These are phyloP conservation scores for Erythrophleum fordii DNA, from an alignment of 306 rosid species.

Conservation along the genomic window DNA sequence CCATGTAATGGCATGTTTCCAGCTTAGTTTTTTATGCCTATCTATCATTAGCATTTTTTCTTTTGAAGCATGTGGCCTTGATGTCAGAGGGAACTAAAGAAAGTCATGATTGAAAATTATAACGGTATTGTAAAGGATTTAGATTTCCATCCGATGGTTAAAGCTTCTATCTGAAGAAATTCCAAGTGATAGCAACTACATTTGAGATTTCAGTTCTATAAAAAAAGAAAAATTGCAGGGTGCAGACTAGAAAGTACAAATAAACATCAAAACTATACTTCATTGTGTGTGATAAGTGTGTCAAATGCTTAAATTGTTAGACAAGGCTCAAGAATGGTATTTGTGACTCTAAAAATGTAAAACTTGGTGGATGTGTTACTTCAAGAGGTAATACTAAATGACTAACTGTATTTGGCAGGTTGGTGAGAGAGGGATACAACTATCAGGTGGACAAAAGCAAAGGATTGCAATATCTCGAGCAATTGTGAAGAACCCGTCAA, in stretches of 20 bases:
- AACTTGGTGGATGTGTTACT: neutral
- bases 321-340: neutral
- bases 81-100: neutral
- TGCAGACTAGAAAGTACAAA: neutral
- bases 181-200: neutral
- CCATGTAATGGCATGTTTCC: neutral
- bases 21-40: neutral
- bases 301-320: neutral
- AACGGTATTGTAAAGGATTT: neutral
- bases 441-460: conserved; percentile 96
- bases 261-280: neutral
- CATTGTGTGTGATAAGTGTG: neutral
- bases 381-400: conserved; percentile 20
- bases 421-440: conserved; percentile 97
- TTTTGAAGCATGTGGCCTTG: neutral
- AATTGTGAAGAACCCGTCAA: conserved; percentile 85
- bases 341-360: neutral
- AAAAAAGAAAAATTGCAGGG: neutral
- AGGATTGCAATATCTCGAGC: conserved; percentile 96
- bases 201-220: neutral
- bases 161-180: conserved; percentile 11
- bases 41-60: neutral
- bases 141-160: neutral
- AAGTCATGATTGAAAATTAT: neutral
- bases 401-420: conserved; percentile 56